A percentile compares a stretch with the other conserved stretches of the same genome.
These are phyloP conservation scores for Aspergillus fructus DNA, from an alignment of 2,329 filamentous ascomycete genomes.

Conservation along the genomic window DNA sequence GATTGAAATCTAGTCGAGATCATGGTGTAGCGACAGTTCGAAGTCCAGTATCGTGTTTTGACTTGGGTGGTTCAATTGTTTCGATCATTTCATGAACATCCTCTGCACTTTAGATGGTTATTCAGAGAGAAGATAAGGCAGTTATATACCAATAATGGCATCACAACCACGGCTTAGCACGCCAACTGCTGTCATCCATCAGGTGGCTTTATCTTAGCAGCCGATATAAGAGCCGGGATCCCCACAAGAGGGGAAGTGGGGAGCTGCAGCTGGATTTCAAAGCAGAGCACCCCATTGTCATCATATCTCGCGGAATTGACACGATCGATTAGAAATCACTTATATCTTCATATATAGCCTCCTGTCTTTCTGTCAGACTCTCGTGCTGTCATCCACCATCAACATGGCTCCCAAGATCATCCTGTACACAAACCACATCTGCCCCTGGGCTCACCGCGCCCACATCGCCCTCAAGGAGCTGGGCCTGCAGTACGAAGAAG, in stretches of 20 bases:
- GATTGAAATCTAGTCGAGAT: too few relatives aligned
- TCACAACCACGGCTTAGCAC: not conserved
- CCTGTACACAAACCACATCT: slow-evolving; percentile 69
- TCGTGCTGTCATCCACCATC: not conserved
- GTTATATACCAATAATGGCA: not conserved
- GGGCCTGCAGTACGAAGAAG: slow-evolving; percentile 65
- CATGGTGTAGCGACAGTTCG: too few relatives aligned
- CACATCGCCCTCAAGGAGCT: slow-evolving; percentile 71
- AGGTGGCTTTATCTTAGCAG: too few relatives aligned
- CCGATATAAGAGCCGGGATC: too few relatives aligned
- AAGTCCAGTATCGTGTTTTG: too few relatives aligned
- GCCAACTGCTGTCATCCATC: too few relatives aligned
- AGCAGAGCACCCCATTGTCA: slow-evolving; percentile 1
- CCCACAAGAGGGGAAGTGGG: not conserved
- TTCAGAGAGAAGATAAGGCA: not conserved
- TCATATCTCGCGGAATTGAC: not conserved
- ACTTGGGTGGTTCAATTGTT: too few relatives aligned
- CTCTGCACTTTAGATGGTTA: too few relatives aligned
- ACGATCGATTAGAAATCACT: slow-evolving; percentile 7
- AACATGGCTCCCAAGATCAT: slow-evolving; percentile 53
- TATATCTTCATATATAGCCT: not conserved
- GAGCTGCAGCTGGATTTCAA: not conserved
- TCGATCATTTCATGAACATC: too few relatives aligned
- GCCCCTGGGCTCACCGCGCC: slow-evolving; percentile 73
- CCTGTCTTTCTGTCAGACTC: too few relatives aligned